Conservation (phyloP, 1,139 yeast species). For the Saccharomyces hybrid region DNA sequence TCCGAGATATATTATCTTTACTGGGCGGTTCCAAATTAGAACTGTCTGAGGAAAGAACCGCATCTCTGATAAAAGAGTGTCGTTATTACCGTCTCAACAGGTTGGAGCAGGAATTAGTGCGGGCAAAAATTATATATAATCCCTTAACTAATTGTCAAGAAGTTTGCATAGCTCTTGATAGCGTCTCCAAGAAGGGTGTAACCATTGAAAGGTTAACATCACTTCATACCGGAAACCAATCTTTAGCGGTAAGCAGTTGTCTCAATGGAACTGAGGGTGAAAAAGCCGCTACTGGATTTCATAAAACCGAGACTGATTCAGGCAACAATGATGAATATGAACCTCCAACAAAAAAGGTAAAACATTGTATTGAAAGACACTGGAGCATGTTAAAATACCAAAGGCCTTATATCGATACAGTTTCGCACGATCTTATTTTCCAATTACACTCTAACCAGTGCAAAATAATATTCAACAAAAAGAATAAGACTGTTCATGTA, state of each 20-base stretch:
- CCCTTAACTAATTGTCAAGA: constrained; percentile 46
- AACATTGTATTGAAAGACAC: constrained; percentile 3
- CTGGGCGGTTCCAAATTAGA: constrained; percentile 50
- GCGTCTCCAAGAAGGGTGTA: constrained; percentile 39
- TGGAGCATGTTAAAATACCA: constrained; percentile 37
- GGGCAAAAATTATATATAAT: constrained; percentile 42
- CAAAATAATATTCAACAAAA: constrained; percentile 26
- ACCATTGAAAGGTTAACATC: not conserved
- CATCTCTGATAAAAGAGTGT: constrained; percentile 54
- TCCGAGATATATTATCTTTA: constrained; percentile 48
- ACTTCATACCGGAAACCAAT: not conserved
- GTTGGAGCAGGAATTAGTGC: constrained; percentile 58
- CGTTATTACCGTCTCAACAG: constrained; percentile 65
- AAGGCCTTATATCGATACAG: constrained; percentile 51
- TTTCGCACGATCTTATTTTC: constrained; percentile 45
- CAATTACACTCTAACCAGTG: constrained; percentile 41
- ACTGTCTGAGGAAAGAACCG: constrained; percentile 46
- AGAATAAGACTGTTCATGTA: constrained; percentile 27
- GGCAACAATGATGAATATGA: not conserved
- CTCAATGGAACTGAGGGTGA: not conserved
- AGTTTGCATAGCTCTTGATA: constrained; percentile 44
- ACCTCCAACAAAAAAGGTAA: constrained; percentile 9
- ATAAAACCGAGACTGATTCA: not conserved
- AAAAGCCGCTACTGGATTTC: not conserved
- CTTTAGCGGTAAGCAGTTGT: not conserved